These are phyloP conservation scores for Picocystis sp. DNA, from an alignment of 163 green algal species.

Conservation along the genomic window DNA sequence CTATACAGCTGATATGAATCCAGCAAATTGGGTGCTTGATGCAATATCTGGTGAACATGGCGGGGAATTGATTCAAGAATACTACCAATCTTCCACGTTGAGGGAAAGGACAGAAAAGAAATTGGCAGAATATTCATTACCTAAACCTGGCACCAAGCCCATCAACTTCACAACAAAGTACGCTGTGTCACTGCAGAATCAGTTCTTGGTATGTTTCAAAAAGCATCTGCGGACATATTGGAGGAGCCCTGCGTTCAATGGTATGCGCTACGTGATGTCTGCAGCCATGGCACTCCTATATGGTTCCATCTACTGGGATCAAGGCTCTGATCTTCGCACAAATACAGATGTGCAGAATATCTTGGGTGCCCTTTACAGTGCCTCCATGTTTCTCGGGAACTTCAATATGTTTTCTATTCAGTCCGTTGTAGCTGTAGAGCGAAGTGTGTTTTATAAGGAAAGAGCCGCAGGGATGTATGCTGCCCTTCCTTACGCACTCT, in stretches of 20 bases:
- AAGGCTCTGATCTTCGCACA: not conserved
- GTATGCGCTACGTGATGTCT: slow-evolving; percentile 15
- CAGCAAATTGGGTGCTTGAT: slow-evolving; percentile 28
- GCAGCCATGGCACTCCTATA: slow-evolving; percentile 16
- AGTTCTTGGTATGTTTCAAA: slow-evolving; percentile 1
- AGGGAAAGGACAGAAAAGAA: not conserved
- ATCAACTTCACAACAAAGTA: not conserved
- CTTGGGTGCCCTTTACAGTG: slow-evolving; percentile 16
- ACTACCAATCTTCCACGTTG: no score
- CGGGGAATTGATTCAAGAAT: not conserved
- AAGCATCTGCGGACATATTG: slow-evolving; percentile 11
- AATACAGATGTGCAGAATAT: slow-evolving; percentile 16
- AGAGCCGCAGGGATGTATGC: slow-evolving; percentile 13
- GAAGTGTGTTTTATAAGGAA: slow-evolving; percentile 22
- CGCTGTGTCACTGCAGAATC: not conserved
- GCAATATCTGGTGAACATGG: slow-evolving; percentile 9
- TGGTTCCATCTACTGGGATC: slow-evolving; percentile 13
- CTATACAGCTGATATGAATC: slow-evolving; percentile 20
- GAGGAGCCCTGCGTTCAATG: slow-evolving; percentile 17
- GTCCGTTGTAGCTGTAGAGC: slow-evolving; percentile 19
- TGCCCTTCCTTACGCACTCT: slow-evolving; percentile 13
- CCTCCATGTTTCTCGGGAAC: slow-evolving; percentile 14
- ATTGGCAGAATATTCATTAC: no score
- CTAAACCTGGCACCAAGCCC: not conserved
- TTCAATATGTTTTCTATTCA: slow-evolving; percentile 19